Percentiles rank a stretch among this genome's conserved stretches.
Conservation (phyloP, 1,139 yeast genomes). For the Suhomyces atakaporum region DNA sequence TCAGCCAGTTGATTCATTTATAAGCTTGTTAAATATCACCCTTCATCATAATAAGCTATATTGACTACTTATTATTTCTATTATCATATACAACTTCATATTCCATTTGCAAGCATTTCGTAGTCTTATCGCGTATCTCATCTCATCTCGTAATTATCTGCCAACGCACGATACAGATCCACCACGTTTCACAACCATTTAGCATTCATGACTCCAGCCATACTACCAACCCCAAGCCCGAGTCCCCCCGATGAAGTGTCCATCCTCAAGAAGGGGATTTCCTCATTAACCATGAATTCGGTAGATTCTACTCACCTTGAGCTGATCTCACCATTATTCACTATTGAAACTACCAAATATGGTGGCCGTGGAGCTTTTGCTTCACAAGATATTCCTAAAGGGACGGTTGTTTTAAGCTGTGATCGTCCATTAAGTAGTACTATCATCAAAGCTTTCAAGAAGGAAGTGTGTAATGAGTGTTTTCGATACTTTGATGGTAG, state of each 20-base stretch:
- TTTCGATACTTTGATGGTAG: conserved; percentile 53
- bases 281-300: not conserved
- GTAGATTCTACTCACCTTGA: conserved; percentile 3
- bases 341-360: conserved; percentile 44
- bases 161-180: conserved; percentile 7
- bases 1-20: too few relatives aligned
- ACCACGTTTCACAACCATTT: not conserved
- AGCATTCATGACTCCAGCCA: conserved; percentile 2
- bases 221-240: conserved; percentile 4
- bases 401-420: conserved; percentile 44
- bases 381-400: conserved; percentile 35
- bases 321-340: conserved; percentile 33
- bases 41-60: too few relatives aligned
- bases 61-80: not conserved
- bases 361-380: conserved; percentile 75
- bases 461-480: conserved; percentile 66
- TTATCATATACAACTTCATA: not conserved
- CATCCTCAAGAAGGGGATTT: not conserved
- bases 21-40: too few relatives aligned
- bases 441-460: conserved; percentile 56
- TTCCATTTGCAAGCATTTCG: too few relatives aligned
- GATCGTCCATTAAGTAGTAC: conserved; percentile 48
- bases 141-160: conserved; percentile 10
- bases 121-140: conserved; percentile 3
- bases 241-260: not conserved